Evolutionary conservation across 306 rosid genomes (phyloP), one percentile per base, ranked within the genome.

Genomic region (Vigna nakashimae): DNA sequence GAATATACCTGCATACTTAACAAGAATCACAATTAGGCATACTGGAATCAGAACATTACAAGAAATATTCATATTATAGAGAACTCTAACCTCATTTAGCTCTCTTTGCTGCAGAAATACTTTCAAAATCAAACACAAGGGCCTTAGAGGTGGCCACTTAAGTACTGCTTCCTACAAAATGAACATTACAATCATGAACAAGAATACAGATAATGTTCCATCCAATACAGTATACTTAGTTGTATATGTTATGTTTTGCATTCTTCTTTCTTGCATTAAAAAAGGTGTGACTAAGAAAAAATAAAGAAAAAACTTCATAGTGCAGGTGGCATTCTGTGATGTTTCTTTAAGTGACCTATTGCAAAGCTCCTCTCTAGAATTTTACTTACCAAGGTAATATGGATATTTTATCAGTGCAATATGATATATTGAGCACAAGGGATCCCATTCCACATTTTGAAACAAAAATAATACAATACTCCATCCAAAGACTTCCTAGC

Each of bases 31-130:
- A 77, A 82, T 84, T 74, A 79, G 82, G 74, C 5, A 79, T 73
- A 65, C 62, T 42, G 49, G 69, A 73, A 14, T 56, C 12, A 69
- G 59, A 69, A 60, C 42, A 63, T 73, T 73, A 49, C 58, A 28
- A 6, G 72, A 58, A 69, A 40, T 26, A 59, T 53, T 20, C 49
- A 66, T 60, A 11, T 58, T 46, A 40, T 53, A 65, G 70, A 36
- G 70, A 79, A 63, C 28, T 20, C 80, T 83, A 75, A 88, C 99
- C 98, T 92, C 99, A 51, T 95, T 95, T 69, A 92, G 89, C 71
- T 95, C 99, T 86, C 98, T 91, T 83, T 95, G 99, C 75, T 91
- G 99, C 72, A 92, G 86, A 90, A 91, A 91, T 65, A 92, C 92
- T 88, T 95, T 95, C 74, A 95, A 87, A 79, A 92, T 95, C 88